phyloP scores from a whole-genome alignment of 371 early-diverging fungal genomes.

The Dichotomocladium elegans region DNA sequence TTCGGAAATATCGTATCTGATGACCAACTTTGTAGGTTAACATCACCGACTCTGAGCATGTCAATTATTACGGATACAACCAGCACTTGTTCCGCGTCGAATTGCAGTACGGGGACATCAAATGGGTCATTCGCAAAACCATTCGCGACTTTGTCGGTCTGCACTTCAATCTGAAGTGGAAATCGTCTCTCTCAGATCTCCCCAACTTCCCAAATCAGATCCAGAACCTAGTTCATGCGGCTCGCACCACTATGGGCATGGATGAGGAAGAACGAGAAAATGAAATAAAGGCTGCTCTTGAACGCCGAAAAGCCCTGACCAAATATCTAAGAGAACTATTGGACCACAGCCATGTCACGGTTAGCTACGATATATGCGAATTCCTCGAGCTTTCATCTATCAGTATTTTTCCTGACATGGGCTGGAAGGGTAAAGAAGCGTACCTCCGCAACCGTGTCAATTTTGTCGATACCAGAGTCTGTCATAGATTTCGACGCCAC shows the following conservation, averaged over 20 bases:
- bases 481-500: slow-evolving; percentile 29
- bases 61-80: slow-evolving; percentile 28
- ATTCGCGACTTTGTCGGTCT: slow-evolving; percentile 67
- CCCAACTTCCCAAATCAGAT: slow-evolving; percentile 46
- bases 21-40: slow-evolving; percentile 27
- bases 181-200: slow-evolving; percentile 28
- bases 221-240: slow-evolving; percentile 35
- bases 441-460: slow-evolving; percentile 60
- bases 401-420: slow-evolving; percentile 72
- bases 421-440: slow-evolving; percentile 87
- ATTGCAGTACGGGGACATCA: slow-evolving; percentile 74
- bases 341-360: slow-evolving; percentile 52
- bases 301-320: slow-evolving; percentile 65
- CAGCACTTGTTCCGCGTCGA: slow-evolving; percentile 68
- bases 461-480: slow-evolving; percentile 37
- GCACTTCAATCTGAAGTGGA: slow-evolving; percentile 59
- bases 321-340: slow-evolving; percentile 58
- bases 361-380: slow-evolving; percentile 70
- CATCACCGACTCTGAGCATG: slow-evolving; percentile 51
- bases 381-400: slow-evolving; percentile 77
- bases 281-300: slow-evolving; percentile 35
- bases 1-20: too few relatives aligned
- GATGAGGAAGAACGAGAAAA: slow-evolving; percentile 16
- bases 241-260: slow-evolving; percentile 20
- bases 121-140: slow-evolving; percentile 72